phyloP scores from a whole-genome alignment of 495 filamentous ascomycete genomes.

The Lentithecium fluviatile region DNA sequence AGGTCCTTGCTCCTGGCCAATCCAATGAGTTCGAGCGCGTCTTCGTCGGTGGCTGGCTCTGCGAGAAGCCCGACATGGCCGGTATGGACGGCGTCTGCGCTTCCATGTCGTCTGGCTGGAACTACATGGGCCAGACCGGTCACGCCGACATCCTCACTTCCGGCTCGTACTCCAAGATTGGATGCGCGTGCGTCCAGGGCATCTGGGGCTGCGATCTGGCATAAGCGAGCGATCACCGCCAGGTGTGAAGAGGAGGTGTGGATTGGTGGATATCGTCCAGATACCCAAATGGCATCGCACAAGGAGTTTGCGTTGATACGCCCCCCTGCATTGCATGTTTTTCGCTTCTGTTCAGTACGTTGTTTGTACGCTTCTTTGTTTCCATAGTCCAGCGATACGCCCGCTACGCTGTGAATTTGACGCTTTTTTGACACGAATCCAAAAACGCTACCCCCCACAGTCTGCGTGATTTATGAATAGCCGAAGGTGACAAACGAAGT shows the following conservation, averaged over 20 bases:
- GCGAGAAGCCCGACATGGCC: slow-evolving; percentile 9
- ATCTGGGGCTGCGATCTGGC: slow-evolving; percentile 20
- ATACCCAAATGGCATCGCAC: background rate
- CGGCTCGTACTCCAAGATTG: slow-evolving; percentile 1
- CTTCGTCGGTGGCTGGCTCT: slow-evolving; percentile 23
- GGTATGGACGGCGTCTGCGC: slow-evolving; percentile 12
- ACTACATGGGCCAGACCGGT: slow-evolving; percentile 10
- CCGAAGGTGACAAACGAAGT: too few species aligned
- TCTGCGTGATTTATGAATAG: too few species aligned
- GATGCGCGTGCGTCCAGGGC: background rate
- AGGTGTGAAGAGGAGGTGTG: background rate
- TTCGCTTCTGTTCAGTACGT: background rate
- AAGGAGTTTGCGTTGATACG: background rate
- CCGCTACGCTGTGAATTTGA: too few species aligned
- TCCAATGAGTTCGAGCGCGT: slow-evolving; percentile 12
- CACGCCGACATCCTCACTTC: slow-evolving; percentile 18
- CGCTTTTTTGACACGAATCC: too few species aligned
- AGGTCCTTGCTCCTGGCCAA: slow-evolving; percentile 16
- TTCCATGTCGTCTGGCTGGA: slow-evolving; percentile 1
- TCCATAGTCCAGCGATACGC: background rate
- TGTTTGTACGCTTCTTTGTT: slow-evolving; percentile 1
- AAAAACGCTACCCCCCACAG: too few species aligned
- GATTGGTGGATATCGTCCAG: background rate
- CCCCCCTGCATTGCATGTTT: background rate
- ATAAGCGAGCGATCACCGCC: background rate